Evolutionary conservation across 495 filamentous ascomycete species (phyloP), one percentile per base, ranked within the genome.

Genomic region (Acidiella bohemica): DNA sequence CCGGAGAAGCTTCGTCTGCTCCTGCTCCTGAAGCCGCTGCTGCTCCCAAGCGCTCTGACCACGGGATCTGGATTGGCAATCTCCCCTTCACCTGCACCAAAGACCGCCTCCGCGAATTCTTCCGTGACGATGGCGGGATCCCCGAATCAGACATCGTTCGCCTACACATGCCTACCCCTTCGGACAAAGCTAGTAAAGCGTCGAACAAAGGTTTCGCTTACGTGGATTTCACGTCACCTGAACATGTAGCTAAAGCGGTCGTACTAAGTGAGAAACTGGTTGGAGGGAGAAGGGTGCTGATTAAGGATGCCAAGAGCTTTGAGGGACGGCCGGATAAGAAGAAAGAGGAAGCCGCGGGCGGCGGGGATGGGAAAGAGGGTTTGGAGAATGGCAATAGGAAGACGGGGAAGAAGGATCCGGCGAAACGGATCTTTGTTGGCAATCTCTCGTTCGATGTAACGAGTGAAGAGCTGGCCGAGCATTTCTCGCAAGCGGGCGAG

Each of bases 51-150:
- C 79, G 83, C 34, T 83, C 83, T 5, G 73, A 80, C 11, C 71
- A 82, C 57, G 83, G 88, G 25, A 70, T 96, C 38, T 99, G 90
- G 90, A 84, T 99, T 46, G 90, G 90, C 46, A 99, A 99, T 61
- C 62, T 99, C 21, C 72, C 75, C 10, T 99, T 84, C 66, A 71
- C 70, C n/a, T 60, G 75, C 22, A 87, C 76, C 37, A 74, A 79
- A 46, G 61, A 67, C 7, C 78, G 83, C 41, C 64, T 97, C 32
- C 70, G 74, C 40, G 67, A 65, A 26, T 95, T 92, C 65, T 60
- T 97, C 14, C 75, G 74, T n/a, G 70, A 70, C 32, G 71, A 80
- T 50, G 76, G 74, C 41, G 58, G 56, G 7, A 82, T 94, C 41
- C 63, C 72, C 20, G 71, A 78, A 26, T 67, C 71, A 13, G 58